Percentiles rank a stretch among this genome's conserved stretches.
Conservation (phyloP, 768 basidiomycete species). For the Paxillus ammoniavirescens region DNA sequence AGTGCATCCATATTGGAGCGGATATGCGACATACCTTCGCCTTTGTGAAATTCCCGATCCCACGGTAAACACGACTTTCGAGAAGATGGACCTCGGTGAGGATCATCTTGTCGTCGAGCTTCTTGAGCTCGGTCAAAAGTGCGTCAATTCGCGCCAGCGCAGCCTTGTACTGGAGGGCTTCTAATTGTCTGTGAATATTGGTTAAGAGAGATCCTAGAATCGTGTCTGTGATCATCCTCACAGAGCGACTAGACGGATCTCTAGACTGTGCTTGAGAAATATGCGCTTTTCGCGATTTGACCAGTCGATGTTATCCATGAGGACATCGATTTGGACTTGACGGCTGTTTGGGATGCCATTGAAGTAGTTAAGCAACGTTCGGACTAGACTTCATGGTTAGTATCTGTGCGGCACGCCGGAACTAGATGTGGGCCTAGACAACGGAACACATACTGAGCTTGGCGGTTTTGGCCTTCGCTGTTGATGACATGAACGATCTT, state of each 20-base stretch:
- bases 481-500: conserved; percentile 85
- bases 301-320: conserved; percentile 91
- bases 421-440: not conserved
- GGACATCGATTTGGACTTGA: conserved; percentile 77
- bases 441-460: conserved; percentile 67
- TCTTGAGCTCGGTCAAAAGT: conserved; percentile 88
- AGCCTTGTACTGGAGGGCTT: conserved; percentile 69
- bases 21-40: conserved; percentile 62
- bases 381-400: conserved; percentile 50
- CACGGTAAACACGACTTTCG: conserved; percentile 89
- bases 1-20: not conserved
- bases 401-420: not conserved
- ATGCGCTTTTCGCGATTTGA: conserved; percentile 89
- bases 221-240: conserved; percentile 28
- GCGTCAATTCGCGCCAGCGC: conserved; percentile 82
- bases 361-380: conserved; percentile 93
- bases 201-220: not conserved
- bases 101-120: conserved; percentile 96
- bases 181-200: conserved; percentile 55
- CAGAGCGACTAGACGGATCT: conserved; percentile 83
- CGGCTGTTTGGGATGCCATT: conserved; percentile 71
- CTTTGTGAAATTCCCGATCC: conserved; percentile 85
- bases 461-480: conserved; percentile 95
- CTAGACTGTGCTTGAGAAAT: conserved; percentile 92
- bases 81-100: conserved; percentile 95